These are phyloP conservation scores for Cryptococcus floricola DNA, from an alignment of 1,284 basidiomycete species.

Conservation along the genomic window DNA sequence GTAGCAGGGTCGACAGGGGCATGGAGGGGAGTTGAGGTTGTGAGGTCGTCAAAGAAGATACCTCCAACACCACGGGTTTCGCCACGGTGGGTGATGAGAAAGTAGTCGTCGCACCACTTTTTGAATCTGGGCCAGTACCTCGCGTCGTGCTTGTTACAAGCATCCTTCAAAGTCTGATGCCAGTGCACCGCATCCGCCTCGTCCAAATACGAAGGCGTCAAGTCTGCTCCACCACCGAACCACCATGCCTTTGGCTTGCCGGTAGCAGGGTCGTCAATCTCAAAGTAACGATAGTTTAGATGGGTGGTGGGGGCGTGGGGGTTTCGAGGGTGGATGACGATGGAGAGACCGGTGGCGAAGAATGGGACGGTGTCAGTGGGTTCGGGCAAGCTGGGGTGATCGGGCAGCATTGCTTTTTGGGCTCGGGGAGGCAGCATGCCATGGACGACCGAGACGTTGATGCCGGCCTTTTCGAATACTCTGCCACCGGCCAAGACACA, in stretches of 20 bases:
- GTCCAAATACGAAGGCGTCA: conserved; percentile 91
- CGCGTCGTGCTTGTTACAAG: conserved; percentile 69
- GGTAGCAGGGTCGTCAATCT: conserved; percentile 64
- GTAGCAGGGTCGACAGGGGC: conserved; percentile 5
- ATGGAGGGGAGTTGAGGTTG: conserved; percentile 40
- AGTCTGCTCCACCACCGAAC: conserved; percentile 96
- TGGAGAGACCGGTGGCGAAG: conserved; percentile 85
- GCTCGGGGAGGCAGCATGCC: conserved; percentile 82
- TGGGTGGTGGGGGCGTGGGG: conserved; percentile 91
- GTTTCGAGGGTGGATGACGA: conserved; percentile 91
- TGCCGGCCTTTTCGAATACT: conserved; percentile 92
- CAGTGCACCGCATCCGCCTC: conserved; percentile 84
- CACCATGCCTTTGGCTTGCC: conserved; percentile 72
- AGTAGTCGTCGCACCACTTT: conserved; percentile 97
- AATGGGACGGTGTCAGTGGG: conserved; percentile 73
- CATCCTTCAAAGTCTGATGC: conserved; percentile 71
- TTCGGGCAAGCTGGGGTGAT: conserved; percentile 66
- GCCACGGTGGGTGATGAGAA: conserved; percentile 85
- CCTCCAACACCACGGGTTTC: conserved; percentile 91
- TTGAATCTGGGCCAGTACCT: conserved; percentile 80
- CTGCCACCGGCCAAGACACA: conserved; percentile 74
- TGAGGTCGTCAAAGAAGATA: conserved; percentile 91
- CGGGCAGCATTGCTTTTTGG: conserved; percentile 88
- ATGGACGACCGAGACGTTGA: conserved; percentile 91
- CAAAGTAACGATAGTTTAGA: conserved; percentile 97